Evolutionary conservation across 495 filamentous ascomycete genomes (phyloP), one percentile per base, ranked within the genome.

Genomic region (Apodospora peruviana): DNA sequence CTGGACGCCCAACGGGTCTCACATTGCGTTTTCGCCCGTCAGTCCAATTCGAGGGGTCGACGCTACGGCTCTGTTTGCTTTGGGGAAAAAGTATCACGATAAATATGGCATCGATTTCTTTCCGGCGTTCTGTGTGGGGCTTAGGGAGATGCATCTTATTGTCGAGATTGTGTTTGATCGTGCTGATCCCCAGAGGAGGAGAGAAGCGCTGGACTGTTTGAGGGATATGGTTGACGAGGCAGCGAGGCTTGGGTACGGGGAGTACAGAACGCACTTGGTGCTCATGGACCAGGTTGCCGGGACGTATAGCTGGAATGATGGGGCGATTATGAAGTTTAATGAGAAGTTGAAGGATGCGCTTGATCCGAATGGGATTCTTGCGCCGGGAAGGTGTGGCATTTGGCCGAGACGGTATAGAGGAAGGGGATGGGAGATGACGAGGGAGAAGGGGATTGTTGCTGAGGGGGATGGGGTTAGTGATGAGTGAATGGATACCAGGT

Each of bases 81-180:
- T 79, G 10, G 71, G 73, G 9, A 40, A 65, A 59, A 45, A 54
- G 41, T 42, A 57, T 56, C 45, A 70, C 57, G 53, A 54, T 40
- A 21, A 69, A 65, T 56, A 68, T 32, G 74, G 71, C 1, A 67
- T 82, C 35, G 78, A 83, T 40, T 69, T 77, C 40, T 72, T 81
- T 45, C 69, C 69, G 0, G 72, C 71, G 5, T 74, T 81, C 48
- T 65, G 57, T 32, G 69, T 80, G 9, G 78, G 74, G 4, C 63
- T 75, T 52, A 66, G 77, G 4, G 77, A 83, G 55, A 79, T 80
- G 67, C 77, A 82, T 52, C 69, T 80, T 38, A 82, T 84, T 37
- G 70, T 77, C 18, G 73, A 74, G 55, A 74, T 81, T 47, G 68
- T 81, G 12, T 82, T 75, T 45, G 70, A 82, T 48, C 66, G 76